Evolutionary conservation across 495 filamentous ascomycete genomes (phyloP).

Genomic region (Xylaria castorea): DNA sequence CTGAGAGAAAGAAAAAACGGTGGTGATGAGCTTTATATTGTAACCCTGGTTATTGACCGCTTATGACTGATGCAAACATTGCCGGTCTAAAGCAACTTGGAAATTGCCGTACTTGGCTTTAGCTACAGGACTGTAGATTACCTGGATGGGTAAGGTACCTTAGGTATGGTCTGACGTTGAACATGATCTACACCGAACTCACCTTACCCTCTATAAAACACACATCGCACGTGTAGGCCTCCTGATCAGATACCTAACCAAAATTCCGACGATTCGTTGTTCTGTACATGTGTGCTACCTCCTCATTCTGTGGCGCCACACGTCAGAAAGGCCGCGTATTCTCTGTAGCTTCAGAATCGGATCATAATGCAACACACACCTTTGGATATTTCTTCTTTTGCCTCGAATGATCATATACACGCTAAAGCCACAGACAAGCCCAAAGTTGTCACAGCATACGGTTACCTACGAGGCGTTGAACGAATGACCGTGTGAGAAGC

Average conservation of each 20-base stretch:
- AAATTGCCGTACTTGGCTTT: no score
- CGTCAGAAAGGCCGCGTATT: constrained; percentile 3
- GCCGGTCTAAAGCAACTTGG: no score
- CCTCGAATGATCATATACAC: not conserved
- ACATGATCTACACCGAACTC: not conserved
- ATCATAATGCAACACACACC: not conserved
- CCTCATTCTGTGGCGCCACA: not conserved
- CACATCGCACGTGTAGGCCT: not conserved
- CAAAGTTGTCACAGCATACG: not conserved
- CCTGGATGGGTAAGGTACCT: not conserved
- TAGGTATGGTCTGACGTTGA: not conserved
- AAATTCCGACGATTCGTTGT: not conserved
- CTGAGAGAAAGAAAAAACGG: not conserved
- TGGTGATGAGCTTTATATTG: no score
- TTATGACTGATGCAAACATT: no score
- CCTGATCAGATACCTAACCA: not conserved
- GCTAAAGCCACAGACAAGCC: not conserved
- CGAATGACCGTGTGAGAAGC: not conserved
- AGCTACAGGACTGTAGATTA: not conserved
- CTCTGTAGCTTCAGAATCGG: not conserved
- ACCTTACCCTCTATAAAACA: not conserved
- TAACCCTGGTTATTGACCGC: no score
- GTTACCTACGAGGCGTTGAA: not conserved
- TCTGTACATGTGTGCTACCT: not conserved
- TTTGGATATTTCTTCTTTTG: not conserved